Evolutionary conservation across 139 green algal species (phyloP).

Genomic region (Coccomyxa sp.): DNA sequence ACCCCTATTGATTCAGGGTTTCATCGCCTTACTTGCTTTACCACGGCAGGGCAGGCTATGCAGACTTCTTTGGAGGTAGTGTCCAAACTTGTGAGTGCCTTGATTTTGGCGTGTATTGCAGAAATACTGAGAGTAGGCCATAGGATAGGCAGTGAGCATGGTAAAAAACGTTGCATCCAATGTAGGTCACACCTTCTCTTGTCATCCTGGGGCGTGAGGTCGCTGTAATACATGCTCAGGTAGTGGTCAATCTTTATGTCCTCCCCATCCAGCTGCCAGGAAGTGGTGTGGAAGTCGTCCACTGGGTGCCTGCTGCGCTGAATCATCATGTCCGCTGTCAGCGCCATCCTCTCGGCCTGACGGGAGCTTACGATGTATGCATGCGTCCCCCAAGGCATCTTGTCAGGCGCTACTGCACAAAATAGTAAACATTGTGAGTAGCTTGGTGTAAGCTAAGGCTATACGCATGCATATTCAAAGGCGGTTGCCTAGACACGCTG

Average conservation of each 20-base stretch:
- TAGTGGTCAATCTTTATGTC: conserved; percentile 6
- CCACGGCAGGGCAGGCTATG: too few relatives aligned
- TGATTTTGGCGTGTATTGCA: background rate
- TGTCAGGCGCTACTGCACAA: background rate
- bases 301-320: background rate
- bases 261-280: conserved; percentile 3
- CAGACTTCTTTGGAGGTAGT: background rate
- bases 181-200: background rate
- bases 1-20: background rate
- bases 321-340: background rate
- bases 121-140: background rate
- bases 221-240: background rate
- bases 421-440: too few relatives aligned
- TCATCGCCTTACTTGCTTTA: background rate
- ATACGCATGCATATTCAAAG: too few relatives aligned
- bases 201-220: background rate
- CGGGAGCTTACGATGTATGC: background rate
- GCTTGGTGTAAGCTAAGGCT: too few relatives aligned
- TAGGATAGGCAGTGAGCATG: background rate
- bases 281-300: background rate
- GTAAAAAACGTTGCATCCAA: background rate
- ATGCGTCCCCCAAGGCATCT: background rate
- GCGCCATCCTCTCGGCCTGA: background rate
- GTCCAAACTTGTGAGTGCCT: background rate
- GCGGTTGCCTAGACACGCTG: too few relatives aligned